These are phyloP conservation scores for Ruellia speciosa DNA, from an alignment of 305 asterid genomes.

Conservation along the genomic window DNA sequence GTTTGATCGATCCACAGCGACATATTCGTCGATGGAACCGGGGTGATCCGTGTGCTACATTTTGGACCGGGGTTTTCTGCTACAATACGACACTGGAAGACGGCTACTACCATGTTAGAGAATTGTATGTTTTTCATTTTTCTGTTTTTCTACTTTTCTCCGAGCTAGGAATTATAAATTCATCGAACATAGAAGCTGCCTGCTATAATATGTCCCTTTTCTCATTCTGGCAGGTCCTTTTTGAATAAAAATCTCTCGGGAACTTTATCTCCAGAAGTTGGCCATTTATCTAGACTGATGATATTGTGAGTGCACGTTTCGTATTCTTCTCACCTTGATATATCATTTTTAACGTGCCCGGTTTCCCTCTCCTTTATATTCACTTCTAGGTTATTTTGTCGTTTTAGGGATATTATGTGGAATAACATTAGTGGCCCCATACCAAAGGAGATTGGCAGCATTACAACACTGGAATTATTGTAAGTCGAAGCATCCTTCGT, in stretches of 20 bases:
- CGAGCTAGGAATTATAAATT: no score
- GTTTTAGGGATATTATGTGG: slow-evolving; percentile 82
- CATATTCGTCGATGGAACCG: slow-evolving; percentile 51
- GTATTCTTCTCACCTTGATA: no score
- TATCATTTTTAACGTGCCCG: background rate
- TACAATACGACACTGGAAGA: slow-evolving; percentile 40
- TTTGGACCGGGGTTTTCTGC: slow-evolving; percentile 72
- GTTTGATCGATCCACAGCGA: slow-evolving; percentile 44
- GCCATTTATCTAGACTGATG: slow-evolving; percentile 47
- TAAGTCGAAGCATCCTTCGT: slow-evolving; percentile 30
- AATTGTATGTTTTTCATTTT: slow-evolving; percentile 47
- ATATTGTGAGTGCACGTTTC: slow-evolving; percentile 52
- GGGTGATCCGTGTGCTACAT: slow-evolving; percentile 73
- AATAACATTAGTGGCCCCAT: slow-evolving; percentile 68
- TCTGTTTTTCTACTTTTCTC: background rate
- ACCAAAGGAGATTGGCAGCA: slow-evolving; percentile 80
- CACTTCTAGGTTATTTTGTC: slow-evolving; percentile 14
- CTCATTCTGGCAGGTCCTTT: slow-evolving; percentile 37
- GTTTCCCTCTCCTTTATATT: slow-evolving; percentile 8
- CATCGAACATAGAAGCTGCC: background rate
- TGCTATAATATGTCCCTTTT: background rate
- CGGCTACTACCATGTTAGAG: slow-evolving; percentile 53
- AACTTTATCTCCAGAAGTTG: slow-evolving; percentile 68
- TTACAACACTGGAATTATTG: slow-evolving; percentile 52
- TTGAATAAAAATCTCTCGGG: slow-evolving; percentile 52